Percentiles rank a stretch among this genome's conserved stretches.
Evolutionary conservation across 495 filamentous ascomycete genomes (phyloP).

Genomic region (Neurospora discreta): DNA sequence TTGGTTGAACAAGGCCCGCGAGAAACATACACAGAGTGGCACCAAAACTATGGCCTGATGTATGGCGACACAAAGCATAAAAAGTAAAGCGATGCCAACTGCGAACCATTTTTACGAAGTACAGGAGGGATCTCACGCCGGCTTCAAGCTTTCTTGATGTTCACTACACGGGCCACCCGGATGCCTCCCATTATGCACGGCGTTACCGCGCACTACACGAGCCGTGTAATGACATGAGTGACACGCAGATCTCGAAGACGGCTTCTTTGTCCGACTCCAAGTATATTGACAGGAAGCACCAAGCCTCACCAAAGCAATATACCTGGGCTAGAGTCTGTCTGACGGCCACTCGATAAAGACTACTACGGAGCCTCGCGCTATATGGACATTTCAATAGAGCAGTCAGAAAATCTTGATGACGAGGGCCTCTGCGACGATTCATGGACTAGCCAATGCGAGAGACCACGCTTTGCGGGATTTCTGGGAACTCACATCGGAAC

Average conservation of each 20-base stretch:
- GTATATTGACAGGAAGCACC: neutral
- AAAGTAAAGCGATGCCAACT: neutral
- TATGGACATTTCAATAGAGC: neutral
- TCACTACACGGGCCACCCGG: neutral
- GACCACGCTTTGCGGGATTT: neutral
- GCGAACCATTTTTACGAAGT: neutral
- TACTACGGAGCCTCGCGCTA: neutral
- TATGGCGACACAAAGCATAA: neutral
- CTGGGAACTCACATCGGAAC: neutral
- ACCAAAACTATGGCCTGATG: neutral
- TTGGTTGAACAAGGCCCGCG: neutral
- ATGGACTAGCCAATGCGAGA: neutral
- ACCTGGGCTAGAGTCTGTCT: neutral
- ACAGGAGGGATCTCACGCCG: neutral
- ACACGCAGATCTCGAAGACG: neutral
- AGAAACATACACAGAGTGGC: neutral
- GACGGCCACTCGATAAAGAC: neutral
- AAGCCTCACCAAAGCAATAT: neutral
- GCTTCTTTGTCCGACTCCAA: neutral
- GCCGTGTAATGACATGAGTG: neutral
- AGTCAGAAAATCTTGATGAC: neutral
- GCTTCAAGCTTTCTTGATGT: neutral
- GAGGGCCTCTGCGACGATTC: neutral
- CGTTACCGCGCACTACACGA: neutral
- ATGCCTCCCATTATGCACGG: neutral